Percentiles rank a stretch among this genome's conserved stretches.
phyloP scores from a whole-genome alignment of 2,329 filamentous ascomycete genomes.

The Clarireedia hainanense region DNA sequence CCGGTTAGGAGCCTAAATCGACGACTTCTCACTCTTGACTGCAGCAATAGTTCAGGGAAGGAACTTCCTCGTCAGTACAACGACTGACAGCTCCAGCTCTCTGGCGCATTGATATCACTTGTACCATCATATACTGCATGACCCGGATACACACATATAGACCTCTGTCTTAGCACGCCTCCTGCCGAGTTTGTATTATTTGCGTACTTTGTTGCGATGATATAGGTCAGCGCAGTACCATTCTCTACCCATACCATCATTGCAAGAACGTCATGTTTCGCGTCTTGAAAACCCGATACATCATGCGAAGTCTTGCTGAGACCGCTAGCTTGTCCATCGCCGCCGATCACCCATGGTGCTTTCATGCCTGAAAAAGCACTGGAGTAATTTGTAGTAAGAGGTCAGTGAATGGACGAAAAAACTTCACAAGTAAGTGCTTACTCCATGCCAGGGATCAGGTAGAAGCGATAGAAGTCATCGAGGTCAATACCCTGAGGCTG shows the following conservation, averaged over 20 bases:
- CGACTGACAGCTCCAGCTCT: slow-evolving; percentile 19
- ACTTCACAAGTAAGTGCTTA: not conserved
- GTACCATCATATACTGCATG: slow-evolving; percentile 11
- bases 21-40: too few relatives aligned
- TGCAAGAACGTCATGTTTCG: slow-evolving; percentile 38
- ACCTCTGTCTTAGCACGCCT: slow-evolving; percentile 37
- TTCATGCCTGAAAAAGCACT: slow-evolving; percentile 5
- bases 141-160: slow-evolving; percentile 35
- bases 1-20: too few relatives aligned
- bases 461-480: slow-evolving; percentile 11
- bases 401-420: not conserved
- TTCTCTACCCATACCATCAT: slow-evolving; percentile 43
- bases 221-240: slow-evolving; percentile 27
- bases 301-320: slow-evolving; percentile 25
- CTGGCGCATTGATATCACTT: slow-evolving; percentile 12
- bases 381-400: not conserved
- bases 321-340: slow-evolving; percentile 23
- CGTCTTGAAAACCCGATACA: slow-evolving; percentile 36
- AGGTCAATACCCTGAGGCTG: slow-evolving; percentile 14
- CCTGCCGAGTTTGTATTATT: slow-evolving; percentile 30
- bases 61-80: not conserved
- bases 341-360: slow-evolving; percentile 36
- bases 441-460: slow-evolving; percentile 6
- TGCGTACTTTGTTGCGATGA: slow-evolving; percentile 33
- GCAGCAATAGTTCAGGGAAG: not conserved